phyloP scores from a whole-genome alignment of 345 rosid species.

The Erodium maritimum region DNA sequence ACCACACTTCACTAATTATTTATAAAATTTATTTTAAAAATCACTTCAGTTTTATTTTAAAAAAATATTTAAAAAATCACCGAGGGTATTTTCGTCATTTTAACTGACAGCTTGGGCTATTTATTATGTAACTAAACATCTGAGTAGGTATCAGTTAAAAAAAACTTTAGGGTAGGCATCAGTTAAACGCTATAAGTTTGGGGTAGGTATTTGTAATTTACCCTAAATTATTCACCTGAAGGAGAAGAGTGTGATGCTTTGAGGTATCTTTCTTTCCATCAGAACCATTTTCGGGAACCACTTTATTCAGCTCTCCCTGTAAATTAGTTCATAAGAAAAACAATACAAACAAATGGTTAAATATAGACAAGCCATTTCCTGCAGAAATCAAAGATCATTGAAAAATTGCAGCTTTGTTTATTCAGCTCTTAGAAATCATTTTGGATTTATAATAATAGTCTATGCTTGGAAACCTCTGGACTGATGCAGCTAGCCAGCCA shows the following conservation, averaged over 20 bases:
- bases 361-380: neutral
- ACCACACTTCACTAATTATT: too few relatives aligned
- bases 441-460: neutral
- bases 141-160: too few relatives aligned
- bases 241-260: slow-evolving; percentile 63
- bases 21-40: too few relatives aligned
- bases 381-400: neutral
- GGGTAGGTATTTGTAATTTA: too few relatives aligned
- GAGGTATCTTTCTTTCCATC: slow-evolving; percentile 20
- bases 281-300: slow-evolving; percentile 27
- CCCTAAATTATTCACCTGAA: slow-evolving; percentile 57
- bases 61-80: too few relatives aligned
- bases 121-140: too few relatives aligned
- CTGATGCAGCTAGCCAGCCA: neutral
- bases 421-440: neutral
- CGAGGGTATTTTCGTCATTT: too few relatives aligned
- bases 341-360: neutral
- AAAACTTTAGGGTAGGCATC: too few relatives aligned
- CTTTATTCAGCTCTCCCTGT: slow-evolving; percentile 71
- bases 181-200: too few relatives aligned
- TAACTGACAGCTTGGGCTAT: too few relatives aligned
- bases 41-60: too few relatives aligned
- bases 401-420: neutral
- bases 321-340: slow-evolving; percentile 6
- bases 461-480: neutral